Percentiles rank a stretch among this genome's conserved stretches.
Evolutionary conservation across 768 basidiomycete species (phyloP).

Genomic region (Phlegmacium glaucopus): DNA sequence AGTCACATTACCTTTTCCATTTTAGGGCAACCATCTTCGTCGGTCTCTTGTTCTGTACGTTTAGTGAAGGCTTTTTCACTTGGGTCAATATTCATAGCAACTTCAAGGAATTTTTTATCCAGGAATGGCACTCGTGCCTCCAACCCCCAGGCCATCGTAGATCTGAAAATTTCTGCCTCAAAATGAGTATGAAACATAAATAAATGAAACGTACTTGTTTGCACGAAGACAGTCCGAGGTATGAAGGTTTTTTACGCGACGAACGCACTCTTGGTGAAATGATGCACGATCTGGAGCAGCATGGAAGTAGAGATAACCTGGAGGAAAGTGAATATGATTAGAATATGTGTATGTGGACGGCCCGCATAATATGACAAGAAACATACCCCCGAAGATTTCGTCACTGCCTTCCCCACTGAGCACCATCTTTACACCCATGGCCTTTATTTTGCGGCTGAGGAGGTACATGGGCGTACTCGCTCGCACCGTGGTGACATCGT

Average conservation of each 20-base stretch:
- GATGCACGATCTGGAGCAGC: conserved; percentile 85
- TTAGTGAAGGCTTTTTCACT: conserved; percentile 88
- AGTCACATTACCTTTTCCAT: conserved; percentile 84
- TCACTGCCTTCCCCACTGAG: conserved; percentile 97
- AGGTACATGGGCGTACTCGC: conserved; percentile 99
- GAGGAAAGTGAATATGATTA: background rate
- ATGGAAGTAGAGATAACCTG: conserved; percentile 99
- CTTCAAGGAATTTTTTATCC: conserved; percentile 94
- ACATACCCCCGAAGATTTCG: conserved; percentile 89
- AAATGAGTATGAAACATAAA: background rate
- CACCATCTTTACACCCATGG: conserved; percentile 99
- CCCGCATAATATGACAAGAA: background rate
- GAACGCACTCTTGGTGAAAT: conserved; percentile 94
- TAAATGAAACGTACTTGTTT: conserved; percentile 72
- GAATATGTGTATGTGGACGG: background rate
- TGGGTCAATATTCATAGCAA: conserved; percentile 87
- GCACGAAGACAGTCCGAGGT: conserved; percentile 96
- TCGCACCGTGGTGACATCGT: conserved; percentile 97
- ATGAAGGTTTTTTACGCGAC: conserved; percentile 96
- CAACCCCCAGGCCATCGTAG: conserved; percentile 99
- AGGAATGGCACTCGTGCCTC: conserved; percentile 99
- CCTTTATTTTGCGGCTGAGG: conserved; percentile 96
- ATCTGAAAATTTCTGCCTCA: conserved; percentile 39
- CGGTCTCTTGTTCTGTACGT: conserved; percentile 66
- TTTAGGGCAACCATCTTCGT: conserved; percentile 81